A percentile compares a stretch with the other conserved stretches of the same genome.
Evolutionary conservation across 768 basidiomycete genomes (phyloP).

Genomic region (Galerina sulciceps): DNA sequence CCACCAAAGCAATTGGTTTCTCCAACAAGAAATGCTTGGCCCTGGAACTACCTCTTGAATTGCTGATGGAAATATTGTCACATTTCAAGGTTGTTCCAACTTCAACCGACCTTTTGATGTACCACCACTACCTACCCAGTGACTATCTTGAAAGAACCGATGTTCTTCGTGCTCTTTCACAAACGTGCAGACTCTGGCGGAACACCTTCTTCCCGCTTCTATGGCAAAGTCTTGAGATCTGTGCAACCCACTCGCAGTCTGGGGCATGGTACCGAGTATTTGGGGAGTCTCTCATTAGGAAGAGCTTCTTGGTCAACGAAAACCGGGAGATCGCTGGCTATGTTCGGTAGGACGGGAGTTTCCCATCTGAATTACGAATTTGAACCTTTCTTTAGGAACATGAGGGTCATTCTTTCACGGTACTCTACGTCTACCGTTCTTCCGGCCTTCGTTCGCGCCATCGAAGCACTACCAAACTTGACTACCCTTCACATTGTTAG

Average conservation of each 20-base stretch:
- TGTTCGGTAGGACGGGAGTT: slow-evolving; percentile 23
- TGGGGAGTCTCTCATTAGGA: slow-evolving; percentile 26
- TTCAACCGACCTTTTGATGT: neutral
- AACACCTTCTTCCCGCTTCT: slow-evolving; percentile 30
- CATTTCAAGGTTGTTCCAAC: slow-evolving; percentile 24
- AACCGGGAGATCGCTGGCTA: slow-evolving; percentile 24
- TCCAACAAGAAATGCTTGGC: slow-evolving; percentile 12
- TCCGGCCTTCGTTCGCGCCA: slow-evolving; percentile 28
- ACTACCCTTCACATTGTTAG: slow-evolving; percentile 35
- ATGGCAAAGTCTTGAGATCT: slow-evolving; percentile 36
- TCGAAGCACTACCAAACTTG: slow-evolving; percentile 32
- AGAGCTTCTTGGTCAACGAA: slow-evolving; percentile 25
- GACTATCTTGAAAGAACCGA: slow-evolving; percentile 28
- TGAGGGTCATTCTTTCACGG: slow-evolving; percentile 32
- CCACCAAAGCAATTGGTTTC: neutral
- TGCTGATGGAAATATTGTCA: slow-evolving; percentile 35
- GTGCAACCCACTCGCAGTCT: slow-evolving; percentile 18
- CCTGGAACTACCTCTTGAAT: slow-evolving; percentile 31
- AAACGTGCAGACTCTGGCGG: slow-evolving; percentile 33
- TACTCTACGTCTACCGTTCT: slow-evolving; percentile 26
- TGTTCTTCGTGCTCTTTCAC: slow-evolving; percentile 35
- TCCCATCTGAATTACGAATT: neutral
- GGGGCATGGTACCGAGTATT: slow-evolving; percentile 28
- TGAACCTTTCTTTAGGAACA: slow-evolving; percentile 18
- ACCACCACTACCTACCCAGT: neutral